Evolutionary conservation across 1,284 basidiomycete genomes (phyloP).

Genomic region (Ceratobasidium theobromae): DNA sequence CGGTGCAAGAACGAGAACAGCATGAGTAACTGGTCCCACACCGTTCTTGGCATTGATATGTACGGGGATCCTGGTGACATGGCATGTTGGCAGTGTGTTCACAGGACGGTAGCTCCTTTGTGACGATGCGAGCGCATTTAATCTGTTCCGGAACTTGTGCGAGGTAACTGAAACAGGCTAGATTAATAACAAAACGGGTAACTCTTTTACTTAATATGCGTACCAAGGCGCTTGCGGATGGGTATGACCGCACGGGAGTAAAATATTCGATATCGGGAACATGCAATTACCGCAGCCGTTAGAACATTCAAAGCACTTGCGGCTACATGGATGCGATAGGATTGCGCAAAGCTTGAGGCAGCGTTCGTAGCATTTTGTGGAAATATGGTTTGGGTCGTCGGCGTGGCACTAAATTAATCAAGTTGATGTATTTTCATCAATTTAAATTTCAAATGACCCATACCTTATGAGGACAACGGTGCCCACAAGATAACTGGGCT

Average conservation of each 20-base stretch:
- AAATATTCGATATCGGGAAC: slow-evolving; percentile 51
- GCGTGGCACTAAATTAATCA: slow-evolving; percentile 58
- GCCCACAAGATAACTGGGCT: slow-evolving; percentile 64
- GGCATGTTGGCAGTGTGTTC: slow-evolving; percentile 54
- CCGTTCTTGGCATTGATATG: slow-evolving; percentile 46
- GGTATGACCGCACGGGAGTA: slow-evolving; percentile 65
- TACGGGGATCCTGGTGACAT: slow-evolving; percentile 52
- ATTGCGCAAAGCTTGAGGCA: slow-evolving; percentile 59
- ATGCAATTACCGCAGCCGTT: slow-evolving; percentile 59
- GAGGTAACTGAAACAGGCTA: slow-evolving; percentile 48
- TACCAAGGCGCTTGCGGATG: slow-evolving; percentile 57
- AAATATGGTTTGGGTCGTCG: slow-evolving; percentile 58
- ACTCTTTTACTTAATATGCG: slow-evolving; percentile 35
- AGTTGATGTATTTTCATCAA: too few relatives aligned
- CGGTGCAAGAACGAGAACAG: slow-evolving; percentile 58
- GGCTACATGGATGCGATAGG: slow-evolving; percentile 61
- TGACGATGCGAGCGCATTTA: slow-evolving; percentile 50
- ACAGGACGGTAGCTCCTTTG: slow-evolving; percentile 55
- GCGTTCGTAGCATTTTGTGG: slow-evolving; percentile 52
- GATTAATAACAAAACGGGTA: slow-evolving; percentile 1
- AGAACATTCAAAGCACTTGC: slow-evolving; percentile 49
- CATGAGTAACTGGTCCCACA: slow-evolving; percentile 51
- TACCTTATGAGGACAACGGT: slow-evolving; percentile 65
- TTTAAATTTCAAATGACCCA: neutral
- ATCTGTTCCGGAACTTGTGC: slow-evolving; percentile 52